Percentiles rank a stretch among this genome's conserved stretches.
Evolutionary conservation across 208 protist genomes (phyloP).

Genomic region (Leishmania gerbilli): DNA sequence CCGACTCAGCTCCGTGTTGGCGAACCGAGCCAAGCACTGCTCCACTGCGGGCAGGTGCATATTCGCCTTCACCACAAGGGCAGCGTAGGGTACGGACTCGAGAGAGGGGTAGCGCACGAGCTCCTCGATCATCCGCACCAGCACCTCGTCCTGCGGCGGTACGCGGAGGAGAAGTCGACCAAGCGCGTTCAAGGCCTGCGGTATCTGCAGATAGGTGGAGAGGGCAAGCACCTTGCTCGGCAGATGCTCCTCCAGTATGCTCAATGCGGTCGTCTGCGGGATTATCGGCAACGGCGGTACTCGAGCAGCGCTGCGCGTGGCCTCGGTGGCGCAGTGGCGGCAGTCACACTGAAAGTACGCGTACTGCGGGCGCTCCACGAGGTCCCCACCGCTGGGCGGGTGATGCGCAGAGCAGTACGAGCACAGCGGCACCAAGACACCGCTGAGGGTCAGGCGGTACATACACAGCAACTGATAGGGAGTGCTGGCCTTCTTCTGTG

Average conservation of each 20-base stretch:
- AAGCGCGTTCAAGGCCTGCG: conserved; percentile 54
- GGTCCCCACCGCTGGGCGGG: conserved; percentile 33
- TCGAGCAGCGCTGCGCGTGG: neutral
- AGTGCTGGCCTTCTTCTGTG: conserved; percentile 6
- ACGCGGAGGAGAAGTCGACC: conserved; percentile 73
- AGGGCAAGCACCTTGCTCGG: conserved; percentile 19
- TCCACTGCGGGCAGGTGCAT: conserved; percentile 19
- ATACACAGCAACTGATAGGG: conserved; percentile 60
- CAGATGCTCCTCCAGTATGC: conserved; percentile 39
- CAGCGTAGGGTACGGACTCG: conserved; percentile 29
- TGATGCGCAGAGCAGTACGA: conserved; percentile 54
- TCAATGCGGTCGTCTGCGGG: conserved; percentile 39
- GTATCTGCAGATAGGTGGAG: conserved; percentile 23
- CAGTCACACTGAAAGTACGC: conserved; percentile 76
- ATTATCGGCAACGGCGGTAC: conserved; percentile 35
- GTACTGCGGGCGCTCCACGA: conserved; percentile 39
- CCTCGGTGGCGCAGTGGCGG: conserved; percentile 21
- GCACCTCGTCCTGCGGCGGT: conserved; percentile 26
- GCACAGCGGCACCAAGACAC: conserved; percentile 42
- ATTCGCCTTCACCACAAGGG: conserved; percentile 34
- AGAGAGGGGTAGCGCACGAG: conserved; percentile 33
- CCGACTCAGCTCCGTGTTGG: conserved; percentile 32
- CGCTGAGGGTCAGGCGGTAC: conserved; percentile 36
- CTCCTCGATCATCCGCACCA: conserved; percentile 44
- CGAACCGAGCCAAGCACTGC: conserved; percentile 20